Evolutionary conservation across 495 filamentous ascomycete species (phyloP).

Genomic region (Daldinia loculata): DNA sequence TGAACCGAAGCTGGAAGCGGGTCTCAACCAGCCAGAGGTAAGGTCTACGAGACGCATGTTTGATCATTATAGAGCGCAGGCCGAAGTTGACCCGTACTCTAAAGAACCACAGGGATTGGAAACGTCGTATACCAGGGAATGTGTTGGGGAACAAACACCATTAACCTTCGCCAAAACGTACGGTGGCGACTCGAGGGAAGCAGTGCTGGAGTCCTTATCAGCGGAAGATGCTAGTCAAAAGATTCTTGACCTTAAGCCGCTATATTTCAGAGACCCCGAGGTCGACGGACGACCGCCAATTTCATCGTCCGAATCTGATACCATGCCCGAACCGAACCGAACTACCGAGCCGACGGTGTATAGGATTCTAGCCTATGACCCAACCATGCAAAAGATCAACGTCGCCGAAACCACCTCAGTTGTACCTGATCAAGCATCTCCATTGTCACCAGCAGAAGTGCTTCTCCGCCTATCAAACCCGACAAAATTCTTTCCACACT

Average conservation of each 20-base stretch:
- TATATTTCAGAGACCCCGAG: constrained; percentile 38
- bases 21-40: constrained; percentile 33
- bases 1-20: constrained; percentile 40
- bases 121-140: constrained; percentile 49
- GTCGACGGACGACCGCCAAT: constrained; percentile 37
- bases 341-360: constrained; percentile 60
- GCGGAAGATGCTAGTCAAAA: constrained; percentile 7
- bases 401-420: constrained; percentile 70
- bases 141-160: constrained; percentile 35
- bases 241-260: constrained; percentile 21
- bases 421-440: constrained; percentile 54
- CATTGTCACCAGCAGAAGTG: constrained; percentile 66
- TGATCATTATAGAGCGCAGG: constrained; percentile 27
- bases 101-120: constrained; percentile 51
- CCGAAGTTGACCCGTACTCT: constrained; percentile 48
- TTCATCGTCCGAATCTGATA: constrained; percentile 4
- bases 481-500: constrained; percentile 74
- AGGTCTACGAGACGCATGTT: constrained; percentile 16
- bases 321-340: constrained; percentile 18
- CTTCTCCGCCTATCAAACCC: constrained; percentile 74
- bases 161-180: constrained; percentile 43
- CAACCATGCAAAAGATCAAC: constrained; percentile 66
- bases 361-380: constrained; percentile 78
- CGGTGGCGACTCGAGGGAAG: constrained; percentile 27
- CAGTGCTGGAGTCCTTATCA: constrained; percentile 2